Evolutionary conservation across 2,329 filamentous ascomycete species (phyloP), one percentile per base, ranked within the genome.

Genomic region (Nothopassalora personata): DNA sequence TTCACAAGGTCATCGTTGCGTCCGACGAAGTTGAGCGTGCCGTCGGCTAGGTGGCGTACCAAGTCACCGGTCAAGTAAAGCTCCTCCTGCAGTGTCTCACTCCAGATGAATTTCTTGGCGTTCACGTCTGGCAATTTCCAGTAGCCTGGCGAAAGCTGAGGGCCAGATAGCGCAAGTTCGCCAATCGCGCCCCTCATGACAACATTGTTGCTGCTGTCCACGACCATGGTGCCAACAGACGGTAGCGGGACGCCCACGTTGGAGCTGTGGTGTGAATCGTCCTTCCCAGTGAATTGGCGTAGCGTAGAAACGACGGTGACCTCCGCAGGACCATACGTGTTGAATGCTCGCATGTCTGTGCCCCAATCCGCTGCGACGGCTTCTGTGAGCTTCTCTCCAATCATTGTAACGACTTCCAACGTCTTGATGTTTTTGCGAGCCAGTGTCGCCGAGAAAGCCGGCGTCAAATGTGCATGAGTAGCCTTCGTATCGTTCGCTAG

Each of bases 11-110:
- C 57, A 43, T 66, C 59, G 31, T 64, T 65, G 8, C 65, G 60
- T 5, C 62, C 59, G 28, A 66, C n/a, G 28, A 66, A 60, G 27
- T 55, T 39, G 7, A 66, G 7, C 15, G 55, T 56, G 15, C 63
- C 59, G 50, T 67, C 60, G 13, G 57, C 54, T 13, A 61, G 47
- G 27, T 65, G 52, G 19, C 59, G 55, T 1, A 63, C 65, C 6
- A 67, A 18, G 48, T 68, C 65, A 11, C 63, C 61, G 9, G 66
- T 68, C 15, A 53, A 49, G 31, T 63, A 63, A 1, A 61, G 48
- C 23, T 27, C 36, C 57, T 60, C 30, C 1, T 72, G 61, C 0
- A 85, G 80, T 67, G 92, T 87, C 0, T 84, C 65, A 13, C 67
- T 72, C 69, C 69, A 73, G 13, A 72, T 59, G 48, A 70, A 72